Evolutionary conservation across 345 rosid genomes (phyloP).

Genomic region (Bruguiera parviflora): DNA sequence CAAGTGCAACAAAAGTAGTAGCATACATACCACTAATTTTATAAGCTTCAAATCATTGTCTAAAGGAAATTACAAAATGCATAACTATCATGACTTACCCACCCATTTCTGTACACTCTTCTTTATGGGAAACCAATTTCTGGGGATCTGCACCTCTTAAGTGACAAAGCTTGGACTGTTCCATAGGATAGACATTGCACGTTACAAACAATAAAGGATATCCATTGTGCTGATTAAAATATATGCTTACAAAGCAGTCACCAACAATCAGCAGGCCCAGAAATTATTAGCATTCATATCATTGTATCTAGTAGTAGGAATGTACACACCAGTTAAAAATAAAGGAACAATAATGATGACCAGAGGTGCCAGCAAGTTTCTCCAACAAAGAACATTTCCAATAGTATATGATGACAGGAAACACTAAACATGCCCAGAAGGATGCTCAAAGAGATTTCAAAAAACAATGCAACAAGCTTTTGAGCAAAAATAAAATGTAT

Average conservation of each 20-base stretch:
- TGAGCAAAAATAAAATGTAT: not conserved
- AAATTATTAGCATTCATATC: too few relatives aligned
- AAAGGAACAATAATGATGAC: too few relatives aligned
- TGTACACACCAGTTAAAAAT: too few relatives aligned
- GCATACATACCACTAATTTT: not conserved
- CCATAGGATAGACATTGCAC: constrained; percentile 18
- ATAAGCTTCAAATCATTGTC: not conserved
- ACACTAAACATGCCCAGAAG: too few relatives aligned
- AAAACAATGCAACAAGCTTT: not conserved
- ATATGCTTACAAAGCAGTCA: too few relatives aligned
- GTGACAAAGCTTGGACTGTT: constrained; percentile 78
- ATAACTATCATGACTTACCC: constrained; percentile 49
- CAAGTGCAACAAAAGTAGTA: too few relatives aligned
- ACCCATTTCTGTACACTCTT: constrained; percentile 86
- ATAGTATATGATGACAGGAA: too few relatives aligned
- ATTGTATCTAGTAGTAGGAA: too few relatives aligned
- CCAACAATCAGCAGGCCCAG: too few relatives aligned
- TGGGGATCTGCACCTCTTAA: constrained; percentile 56
- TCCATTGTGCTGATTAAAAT: not conserved
- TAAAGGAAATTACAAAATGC: not conserved
- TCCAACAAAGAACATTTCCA: too few relatives aligned
- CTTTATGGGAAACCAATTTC: constrained; percentile 54
- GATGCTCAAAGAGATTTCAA: not conserved
- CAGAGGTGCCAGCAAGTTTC: too few relatives aligned
- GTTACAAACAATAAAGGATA: constrained; percentile 1